Conservation (phyloP, 2,329 filamentous ascomycete species). For the Chlorencoelia australis region DNA sequence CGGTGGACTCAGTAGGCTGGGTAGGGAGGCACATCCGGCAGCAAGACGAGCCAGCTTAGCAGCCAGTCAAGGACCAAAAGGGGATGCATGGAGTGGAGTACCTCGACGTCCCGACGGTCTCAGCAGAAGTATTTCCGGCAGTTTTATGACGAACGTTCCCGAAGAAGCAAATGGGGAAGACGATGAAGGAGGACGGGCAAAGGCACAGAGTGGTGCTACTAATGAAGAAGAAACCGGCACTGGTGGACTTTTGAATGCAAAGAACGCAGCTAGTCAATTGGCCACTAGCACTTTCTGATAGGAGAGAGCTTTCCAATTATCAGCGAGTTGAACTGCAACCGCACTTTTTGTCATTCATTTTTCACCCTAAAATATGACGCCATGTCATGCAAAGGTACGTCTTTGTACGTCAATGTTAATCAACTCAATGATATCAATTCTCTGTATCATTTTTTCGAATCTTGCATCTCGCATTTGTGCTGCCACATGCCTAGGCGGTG, state of each 20-base stretch:
- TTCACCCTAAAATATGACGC: too few species aligned
- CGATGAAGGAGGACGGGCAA: constrained; percentile 29
- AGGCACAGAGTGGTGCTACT: constrained; percentile 23
- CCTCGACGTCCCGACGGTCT: constrained; percentile 67
- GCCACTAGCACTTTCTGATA: constrained; percentile 63
- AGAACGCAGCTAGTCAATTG: constrained; percentile 87
- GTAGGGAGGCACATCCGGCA: constrained; percentile 74
- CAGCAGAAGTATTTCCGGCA: constrained; percentile 66
- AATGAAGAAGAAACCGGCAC: too few species aligned
- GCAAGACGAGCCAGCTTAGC: constrained; percentile 65
- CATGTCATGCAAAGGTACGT: too few species aligned
- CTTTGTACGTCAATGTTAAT: too few species aligned
- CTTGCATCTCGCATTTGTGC: too few species aligned
- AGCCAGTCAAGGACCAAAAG: constrained; percentile 88
- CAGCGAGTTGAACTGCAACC: background rate
- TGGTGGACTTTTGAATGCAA: constrained; percentile 66
- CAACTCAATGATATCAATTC: too few species aligned
- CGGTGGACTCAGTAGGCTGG: constrained; percentile 80
- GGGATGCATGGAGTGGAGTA: constrained; percentile 96
- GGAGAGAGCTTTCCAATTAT: background rate
- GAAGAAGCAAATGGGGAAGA: constrained; percentile 51
- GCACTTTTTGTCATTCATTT: too few species aligned
- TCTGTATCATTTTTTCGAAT: too few species aligned
- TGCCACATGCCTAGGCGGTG: too few species aligned
- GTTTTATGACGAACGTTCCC: constrained; percentile 51